A percentile compares a stretch with the other conserved stretches of the same genome.
Evolutionary conservation across 2,329 filamentous ascomycete genomes (phyloP).

Genomic region (Whalleya microplaca): DNA sequence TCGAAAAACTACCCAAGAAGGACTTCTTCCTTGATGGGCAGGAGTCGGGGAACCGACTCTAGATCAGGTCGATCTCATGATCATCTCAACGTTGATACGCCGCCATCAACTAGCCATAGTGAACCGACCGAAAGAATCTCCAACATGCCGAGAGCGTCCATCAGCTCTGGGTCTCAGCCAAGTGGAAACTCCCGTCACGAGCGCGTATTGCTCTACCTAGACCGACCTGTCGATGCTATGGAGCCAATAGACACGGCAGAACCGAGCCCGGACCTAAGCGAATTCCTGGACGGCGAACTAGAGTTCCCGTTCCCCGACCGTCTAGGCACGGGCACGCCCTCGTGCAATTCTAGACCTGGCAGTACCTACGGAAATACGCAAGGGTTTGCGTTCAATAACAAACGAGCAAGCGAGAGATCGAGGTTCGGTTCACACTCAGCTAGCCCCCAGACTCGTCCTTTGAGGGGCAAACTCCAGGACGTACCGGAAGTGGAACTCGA

Average conservation of each 20-base stretch:
- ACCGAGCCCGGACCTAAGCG: constrained; percentile 40
- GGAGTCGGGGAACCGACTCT: constrained; percentile 2
- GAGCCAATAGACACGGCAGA: constrained; percentile 32
- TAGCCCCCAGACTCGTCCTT: constrained; percentile 15
- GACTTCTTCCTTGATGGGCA: constrained; percentile 12
- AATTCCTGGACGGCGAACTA: constrained; percentile 40
- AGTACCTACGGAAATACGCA: constrained; percentile 11
- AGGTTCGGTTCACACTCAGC: constrained; percentile 27
- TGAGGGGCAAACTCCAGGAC: constrained; percentile 9
- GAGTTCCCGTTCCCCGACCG: constrained; percentile 29
- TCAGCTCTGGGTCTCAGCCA: constrained; percentile 15
- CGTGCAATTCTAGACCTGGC: constrained; percentile 20
- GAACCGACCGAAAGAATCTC: constrained; percentile 8
- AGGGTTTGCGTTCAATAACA: neutral
- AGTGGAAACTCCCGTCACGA: constrained; percentile 32
- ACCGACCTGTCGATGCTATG: constrained; percentile 32
- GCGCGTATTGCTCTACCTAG: constrained; percentile 38
- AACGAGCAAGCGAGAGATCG: constrained; percentile 8
- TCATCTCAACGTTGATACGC: constrained; percentile 5
- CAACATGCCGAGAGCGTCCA: constrained; percentile 1
- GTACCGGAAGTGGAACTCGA: constrained; percentile 10
- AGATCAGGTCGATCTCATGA: constrained; percentile 9
- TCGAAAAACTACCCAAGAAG: constrained; percentile 8
- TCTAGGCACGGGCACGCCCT: constrained; percentile 27
- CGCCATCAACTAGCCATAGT: constrained; percentile 17